Percentiles rank a stretch among this genome's conserved stretches.
Evolutionary conservation across 1,139 yeast genomes (phyloP).

Genomic region (Yueomyces sp.): DNA sequence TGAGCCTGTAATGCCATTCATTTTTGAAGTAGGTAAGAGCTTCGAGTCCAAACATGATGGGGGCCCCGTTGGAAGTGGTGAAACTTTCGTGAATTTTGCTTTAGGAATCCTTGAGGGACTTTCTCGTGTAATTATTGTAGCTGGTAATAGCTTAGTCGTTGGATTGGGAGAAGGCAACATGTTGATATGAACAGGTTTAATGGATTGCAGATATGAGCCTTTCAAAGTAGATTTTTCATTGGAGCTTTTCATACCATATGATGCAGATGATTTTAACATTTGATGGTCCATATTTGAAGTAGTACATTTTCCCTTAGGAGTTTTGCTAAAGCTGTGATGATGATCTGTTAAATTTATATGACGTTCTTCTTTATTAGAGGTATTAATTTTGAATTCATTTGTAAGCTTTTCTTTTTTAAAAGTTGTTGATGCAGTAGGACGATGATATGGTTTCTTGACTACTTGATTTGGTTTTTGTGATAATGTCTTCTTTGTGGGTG

Average conservation of each 20-base stretch:
- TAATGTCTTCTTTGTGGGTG: background rate
- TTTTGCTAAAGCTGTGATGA: background rate
- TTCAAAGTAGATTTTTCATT: background rate
- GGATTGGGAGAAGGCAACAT: constrained; percentile 7
- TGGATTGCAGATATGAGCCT: background rate
- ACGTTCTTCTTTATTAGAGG: background rate
- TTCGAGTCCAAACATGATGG: constrained; percentile 1
- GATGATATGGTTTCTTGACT: background rate
- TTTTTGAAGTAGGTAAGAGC: background rate
- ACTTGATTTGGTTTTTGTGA: background rate
- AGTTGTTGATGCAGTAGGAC: background rate
- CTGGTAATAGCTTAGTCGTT: constrained; percentile 6
- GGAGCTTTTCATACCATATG: constrained; percentile 2
- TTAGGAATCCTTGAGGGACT: background rate
- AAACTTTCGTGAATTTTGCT: background rate
- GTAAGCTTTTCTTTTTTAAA: background rate
- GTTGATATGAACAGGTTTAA: constrained; percentile 5
- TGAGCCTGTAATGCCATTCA: constrained; percentile 9
- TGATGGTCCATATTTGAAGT: constrained; percentile 4
- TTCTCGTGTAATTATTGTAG: constrained; percentile 6
- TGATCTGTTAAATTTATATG: background rate
- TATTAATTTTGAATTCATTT: background rate
- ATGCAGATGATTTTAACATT: constrained; percentile 3
- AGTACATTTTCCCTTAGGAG: background rate
- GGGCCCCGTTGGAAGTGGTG: background rate